Conservation (phyloP, 306 rosid genomes). For the Adenanthera pavonina region DNA sequence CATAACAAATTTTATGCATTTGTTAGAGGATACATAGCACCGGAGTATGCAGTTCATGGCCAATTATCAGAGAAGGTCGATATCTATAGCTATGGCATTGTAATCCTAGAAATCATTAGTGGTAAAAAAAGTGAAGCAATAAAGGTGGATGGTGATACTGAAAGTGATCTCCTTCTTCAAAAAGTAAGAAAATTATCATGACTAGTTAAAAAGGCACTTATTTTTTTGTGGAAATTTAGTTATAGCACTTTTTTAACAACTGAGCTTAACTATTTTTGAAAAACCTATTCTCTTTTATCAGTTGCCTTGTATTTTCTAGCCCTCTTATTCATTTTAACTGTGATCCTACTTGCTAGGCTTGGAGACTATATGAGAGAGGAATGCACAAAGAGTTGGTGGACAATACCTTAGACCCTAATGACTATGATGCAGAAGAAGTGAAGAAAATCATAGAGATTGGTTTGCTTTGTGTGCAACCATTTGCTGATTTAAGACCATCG, state of each 20-base stretch:
- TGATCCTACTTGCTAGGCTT: background rate
- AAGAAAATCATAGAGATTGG: background rate
- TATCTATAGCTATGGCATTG: background rate
- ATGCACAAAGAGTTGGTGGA: slow-evolving; percentile 3
- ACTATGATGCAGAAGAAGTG: background rate
- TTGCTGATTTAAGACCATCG: slow-evolving; percentile 2
- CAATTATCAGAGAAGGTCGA: slow-evolving; percentile 1
- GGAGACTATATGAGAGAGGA: background rate
- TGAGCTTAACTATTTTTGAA: background rate
- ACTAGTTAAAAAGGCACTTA: background rate
- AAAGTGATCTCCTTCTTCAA: background rate
- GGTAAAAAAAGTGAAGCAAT: background rate
- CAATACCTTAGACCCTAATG: background rate
- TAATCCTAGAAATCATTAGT: background rate
- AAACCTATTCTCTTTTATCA: too few relatives aligned
- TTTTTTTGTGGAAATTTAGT: background rate
- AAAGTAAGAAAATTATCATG: background rate
- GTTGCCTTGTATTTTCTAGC: background rate
- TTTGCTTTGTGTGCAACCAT: background rate
- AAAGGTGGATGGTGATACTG: background rate
- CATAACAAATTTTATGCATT: background rate
- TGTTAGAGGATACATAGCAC: background rate
- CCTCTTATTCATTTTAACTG: background rate
- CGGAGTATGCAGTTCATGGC: background rate
- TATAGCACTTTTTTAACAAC: background rate